Conservation (phyloP, 257 asterid genomes). For the Oldenlandia corymbosa region DNA sequence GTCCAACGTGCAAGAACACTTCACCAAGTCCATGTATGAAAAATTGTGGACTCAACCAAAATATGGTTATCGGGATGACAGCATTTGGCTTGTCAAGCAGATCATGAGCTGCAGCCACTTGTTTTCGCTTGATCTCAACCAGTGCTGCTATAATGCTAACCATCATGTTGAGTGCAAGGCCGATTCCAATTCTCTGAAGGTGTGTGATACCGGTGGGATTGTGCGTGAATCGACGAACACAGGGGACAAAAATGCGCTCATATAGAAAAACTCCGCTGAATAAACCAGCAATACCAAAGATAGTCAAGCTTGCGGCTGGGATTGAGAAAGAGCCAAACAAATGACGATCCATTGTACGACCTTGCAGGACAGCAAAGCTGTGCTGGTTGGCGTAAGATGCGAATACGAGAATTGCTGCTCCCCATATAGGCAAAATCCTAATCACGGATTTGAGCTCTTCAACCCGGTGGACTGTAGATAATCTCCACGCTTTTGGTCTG, state of each 20-base stretch:
- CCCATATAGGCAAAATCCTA: conserved; percentile 66
- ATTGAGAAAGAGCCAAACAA: conserved; percentile 46
- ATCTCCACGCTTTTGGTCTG: conserved; percentile 58
- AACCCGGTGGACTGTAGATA: conserved; percentile 69
- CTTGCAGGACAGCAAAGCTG: conserved; percentile 64
- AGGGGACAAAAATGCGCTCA: conserved; percentile 65
- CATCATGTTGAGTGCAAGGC: conserved; percentile 41
- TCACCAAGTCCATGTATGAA: conserved; percentile 64
- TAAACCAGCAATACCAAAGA: conserved; percentile 51
- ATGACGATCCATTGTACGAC: conserved; percentile 61
- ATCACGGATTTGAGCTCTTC: conserved; percentile 69
- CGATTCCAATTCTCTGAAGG: conserved; percentile 76
- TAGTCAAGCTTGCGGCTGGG: conserved; percentile 66
- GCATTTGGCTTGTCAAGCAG: conserved; percentile 44
- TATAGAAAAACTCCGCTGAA: conserved; percentile 40
- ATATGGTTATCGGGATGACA: conserved; percentile 54
- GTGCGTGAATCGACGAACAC: conserved; percentile 38
- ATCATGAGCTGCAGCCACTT: conserved; percentile 35
- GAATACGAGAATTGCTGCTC: conserved; percentile 51
- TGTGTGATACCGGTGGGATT: conserved; percentile 55
- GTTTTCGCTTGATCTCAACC: conserved; percentile 57
- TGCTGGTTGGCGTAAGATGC: conserved; percentile 58
- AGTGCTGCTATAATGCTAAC: conserved; percentile 50
- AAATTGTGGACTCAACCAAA: conserved; percentile 72
- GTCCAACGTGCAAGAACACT: conserved; percentile 62